Conservation (phyloP, 2,329 filamentous ascomycete species). For the Apiospora hydei region DNA sequence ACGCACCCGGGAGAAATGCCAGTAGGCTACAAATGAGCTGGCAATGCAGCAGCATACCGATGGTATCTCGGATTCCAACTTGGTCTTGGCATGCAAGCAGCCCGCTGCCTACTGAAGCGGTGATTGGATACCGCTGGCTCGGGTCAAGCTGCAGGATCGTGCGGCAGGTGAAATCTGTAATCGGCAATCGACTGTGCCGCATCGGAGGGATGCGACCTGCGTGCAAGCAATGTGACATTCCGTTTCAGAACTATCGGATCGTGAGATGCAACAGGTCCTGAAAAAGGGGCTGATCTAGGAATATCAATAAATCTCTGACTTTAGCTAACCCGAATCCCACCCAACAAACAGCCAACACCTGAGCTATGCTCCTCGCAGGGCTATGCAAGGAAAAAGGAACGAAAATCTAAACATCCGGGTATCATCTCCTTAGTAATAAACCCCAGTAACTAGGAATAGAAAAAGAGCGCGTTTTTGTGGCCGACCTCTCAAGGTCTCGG, state of each 20-base stretch:
- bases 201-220: neutral
- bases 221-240: too few relatives aligned
- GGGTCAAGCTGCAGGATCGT: neutral
- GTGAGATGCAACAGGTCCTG: neutral
- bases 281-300: neutral
- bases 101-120: too few relatives aligned
- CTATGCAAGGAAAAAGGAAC: neutral
- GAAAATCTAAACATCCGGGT: too few relatives aligned
- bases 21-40: too few relatives aligned
- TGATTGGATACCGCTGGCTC: neutral
- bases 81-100: too few relatives aligned
- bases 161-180: neutral
- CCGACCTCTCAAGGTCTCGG: neutral
- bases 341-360: neutral
- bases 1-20: neutral
- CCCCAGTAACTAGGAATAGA: too few relatives aligned
- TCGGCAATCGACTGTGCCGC: neutral
- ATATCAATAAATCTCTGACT: neutral
- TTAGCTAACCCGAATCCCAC: neutral
- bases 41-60: too few relatives aligned
- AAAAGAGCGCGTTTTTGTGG: neutral
- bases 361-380: conserved; percentile 1
- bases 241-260: neutral
- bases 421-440: too few relatives aligned
- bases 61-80: neutral